Conservation (phyloP, 345 rosid genomes). For the Eutrema japonicum region DNA sequence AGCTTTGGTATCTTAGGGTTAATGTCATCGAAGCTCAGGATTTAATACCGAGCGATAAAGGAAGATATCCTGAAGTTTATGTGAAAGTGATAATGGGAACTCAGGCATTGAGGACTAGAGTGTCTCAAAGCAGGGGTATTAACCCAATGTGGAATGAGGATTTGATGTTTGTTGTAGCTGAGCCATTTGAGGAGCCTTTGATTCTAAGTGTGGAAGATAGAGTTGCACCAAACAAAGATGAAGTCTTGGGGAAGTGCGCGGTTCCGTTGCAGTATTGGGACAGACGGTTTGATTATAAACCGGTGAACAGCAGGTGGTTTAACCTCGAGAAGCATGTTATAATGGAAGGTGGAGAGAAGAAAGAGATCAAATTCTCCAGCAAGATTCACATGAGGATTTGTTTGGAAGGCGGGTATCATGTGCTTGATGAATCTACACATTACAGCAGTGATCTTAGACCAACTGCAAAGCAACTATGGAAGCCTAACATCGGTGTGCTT, state of each 20-base stretch:
- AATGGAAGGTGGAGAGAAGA: slow-evolving; percentile 67
- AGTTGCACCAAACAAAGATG: slow-evolving; percentile 74
- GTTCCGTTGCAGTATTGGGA: slow-evolving; percentile 61
- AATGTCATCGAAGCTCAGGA: slow-evolving; percentile 97
- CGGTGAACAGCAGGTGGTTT: slow-evolving; percentile 70
- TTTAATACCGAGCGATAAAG: slow-evolving; percentile 66
- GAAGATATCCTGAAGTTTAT: slow-evolving; percentile 73
- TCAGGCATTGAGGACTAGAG: slow-evolving; percentile 67
- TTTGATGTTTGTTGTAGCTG: slow-evolving; percentile 87
- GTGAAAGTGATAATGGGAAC: slow-evolving; percentile 64
- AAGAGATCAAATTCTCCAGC: slow-evolving; percentile 79
- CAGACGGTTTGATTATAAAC: slow-evolving; percentile 71
- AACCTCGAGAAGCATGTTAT: slow-evolving; percentile 80
- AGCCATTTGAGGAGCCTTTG: slow-evolving; percentile 86
- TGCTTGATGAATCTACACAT: slow-evolving; percentile 92
- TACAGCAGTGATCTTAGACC: slow-evolving; percentile 91
- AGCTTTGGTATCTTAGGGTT: slow-evolving; percentile 90
- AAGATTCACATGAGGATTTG: slow-evolving; percentile 83
- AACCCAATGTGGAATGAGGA: slow-evolving; percentile 97
- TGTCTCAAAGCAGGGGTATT: slow-evolving; percentile 61
- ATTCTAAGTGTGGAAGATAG: slow-evolving; percentile 74
- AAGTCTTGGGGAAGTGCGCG: slow-evolving; percentile 62
- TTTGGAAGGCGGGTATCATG: slow-evolving; percentile 96
- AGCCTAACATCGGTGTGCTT: slow-evolving; percentile 61
- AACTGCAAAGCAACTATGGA: slow-evolving; percentile 91